Evolutionary conservation across 2,329 filamentous ascomycete species (phyloP).

Genomic region (Sarocladiaceae sp.): DNA sequence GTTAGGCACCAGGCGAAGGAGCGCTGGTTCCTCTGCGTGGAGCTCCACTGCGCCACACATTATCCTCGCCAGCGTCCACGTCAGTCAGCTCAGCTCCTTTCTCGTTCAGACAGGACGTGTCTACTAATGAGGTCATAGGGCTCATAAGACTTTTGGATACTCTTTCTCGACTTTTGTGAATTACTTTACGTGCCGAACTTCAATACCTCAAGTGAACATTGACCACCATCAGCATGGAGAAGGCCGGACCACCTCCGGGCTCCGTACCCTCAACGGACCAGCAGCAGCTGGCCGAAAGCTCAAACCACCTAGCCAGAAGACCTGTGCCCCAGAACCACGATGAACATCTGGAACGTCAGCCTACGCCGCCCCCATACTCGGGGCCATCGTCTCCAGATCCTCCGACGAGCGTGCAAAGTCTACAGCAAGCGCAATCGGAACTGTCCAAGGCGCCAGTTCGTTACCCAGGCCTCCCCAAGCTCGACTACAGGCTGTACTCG

Average conservation of each 20-base stretch:
- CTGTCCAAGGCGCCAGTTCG: slow-evolving; percentile 1
- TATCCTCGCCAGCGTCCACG: slow-evolving; percentile 4
- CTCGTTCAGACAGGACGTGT: not conserved
- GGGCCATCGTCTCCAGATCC: not conserved
- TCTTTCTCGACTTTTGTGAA: not conserved
- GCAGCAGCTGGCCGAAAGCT: not conserved
- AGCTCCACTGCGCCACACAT: slow-evolving; percentile 2
- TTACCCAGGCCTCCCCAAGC: slow-evolving; percentile 39
- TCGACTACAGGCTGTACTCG: slow-evolving; percentile 47
- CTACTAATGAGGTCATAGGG: not conserved
- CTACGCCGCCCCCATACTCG: slow-evolving; percentile 7
- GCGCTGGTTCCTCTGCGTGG: too few species aligned
- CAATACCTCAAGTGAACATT: not conserved
- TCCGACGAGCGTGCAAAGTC: not conserved
- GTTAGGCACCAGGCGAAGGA: not conserved
- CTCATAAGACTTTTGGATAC: not conserved
- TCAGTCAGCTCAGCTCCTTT: not conserved
- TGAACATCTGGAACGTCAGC: not conserved
- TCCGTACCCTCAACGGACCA: not conserved
- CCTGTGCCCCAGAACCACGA: not conserved
- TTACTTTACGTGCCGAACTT: not conserved
- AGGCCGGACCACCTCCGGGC: not conserved
- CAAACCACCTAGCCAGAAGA: not conserved
- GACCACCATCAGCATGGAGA: slow-evolving; percentile 1
- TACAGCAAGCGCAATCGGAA: not conserved